phyloP scores from a whole-genome alignment of 2,329 filamentous ascomycete genomes.

The Fusarium chuoi region DNA sequence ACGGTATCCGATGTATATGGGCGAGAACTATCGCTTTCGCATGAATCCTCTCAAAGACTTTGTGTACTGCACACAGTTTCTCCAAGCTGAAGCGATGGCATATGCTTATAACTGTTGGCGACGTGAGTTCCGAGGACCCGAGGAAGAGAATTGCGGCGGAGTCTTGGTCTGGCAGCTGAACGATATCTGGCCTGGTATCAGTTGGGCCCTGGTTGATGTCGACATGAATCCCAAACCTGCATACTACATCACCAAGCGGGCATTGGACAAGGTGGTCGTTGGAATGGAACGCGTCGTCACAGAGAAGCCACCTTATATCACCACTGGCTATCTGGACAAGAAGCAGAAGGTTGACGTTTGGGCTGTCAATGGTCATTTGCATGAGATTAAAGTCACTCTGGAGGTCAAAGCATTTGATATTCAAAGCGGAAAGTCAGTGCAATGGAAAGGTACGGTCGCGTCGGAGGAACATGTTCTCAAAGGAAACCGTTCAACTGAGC shows the following conservation, averaged over 20 bases:
- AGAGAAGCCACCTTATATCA: neutral
- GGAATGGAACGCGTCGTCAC: neutral
- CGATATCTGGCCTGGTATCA: slow-evolving; percentile 11
- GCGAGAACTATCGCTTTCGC: neutral
- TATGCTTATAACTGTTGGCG: slow-evolving; percentile 18
- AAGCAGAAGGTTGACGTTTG: neutral
- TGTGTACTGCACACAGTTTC: slow-evolving; percentile 2
- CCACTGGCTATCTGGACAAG: neutral
- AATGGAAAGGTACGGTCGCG: accelerated
- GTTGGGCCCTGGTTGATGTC: neutral
- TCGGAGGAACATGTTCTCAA: neutral
- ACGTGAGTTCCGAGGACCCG: neutral
- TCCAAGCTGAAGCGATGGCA: neutral
- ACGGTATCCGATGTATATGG: slow-evolving; percentile 10
- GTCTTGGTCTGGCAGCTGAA: slow-evolving; percentile 15
- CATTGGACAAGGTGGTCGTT: neutral
- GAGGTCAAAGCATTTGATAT: neutral
- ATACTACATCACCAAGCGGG: neutral
- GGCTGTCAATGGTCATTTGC: neutral
- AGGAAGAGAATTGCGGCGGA: neutral
- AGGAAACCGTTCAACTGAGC: neutral
- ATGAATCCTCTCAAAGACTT: neutral
- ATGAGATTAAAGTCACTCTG: neutral
- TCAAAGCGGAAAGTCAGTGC: neutral
- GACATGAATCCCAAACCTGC: slow-evolving; percentile 2